Evolutionary conservation across 2,329 filamentous ascomycete genomes (phyloP).

Genomic region (Botrytis paeoniae): DNA sequence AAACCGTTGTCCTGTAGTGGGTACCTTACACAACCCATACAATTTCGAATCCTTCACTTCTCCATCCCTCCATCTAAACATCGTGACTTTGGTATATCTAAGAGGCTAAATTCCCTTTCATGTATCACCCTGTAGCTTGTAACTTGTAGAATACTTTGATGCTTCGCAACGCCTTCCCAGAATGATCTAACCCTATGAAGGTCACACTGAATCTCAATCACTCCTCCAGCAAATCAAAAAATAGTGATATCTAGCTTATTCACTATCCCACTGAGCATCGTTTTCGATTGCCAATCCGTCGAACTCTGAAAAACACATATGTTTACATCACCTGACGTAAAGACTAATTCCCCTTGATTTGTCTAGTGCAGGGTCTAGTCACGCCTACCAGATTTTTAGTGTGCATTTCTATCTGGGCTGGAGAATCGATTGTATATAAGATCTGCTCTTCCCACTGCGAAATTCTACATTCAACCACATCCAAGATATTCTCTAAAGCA

Average conservation of each 20-base stretch:
- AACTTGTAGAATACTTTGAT: not conserved
- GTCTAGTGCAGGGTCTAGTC: not conserved
- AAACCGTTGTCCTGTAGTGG: not conserved
- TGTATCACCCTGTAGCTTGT: not conserved
- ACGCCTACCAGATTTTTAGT: not conserved
- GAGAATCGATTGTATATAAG: too few relatives aligned
- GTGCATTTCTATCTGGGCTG: not conserved
- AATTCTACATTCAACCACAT: not conserved
- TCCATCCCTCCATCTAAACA: not conserved
- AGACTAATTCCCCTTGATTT: not conserved
- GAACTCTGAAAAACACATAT: not conserved
- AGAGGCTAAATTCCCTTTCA: not conserved
- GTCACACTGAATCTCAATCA: not conserved
- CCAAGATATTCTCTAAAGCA: not conserved
- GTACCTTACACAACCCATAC: not conserved
- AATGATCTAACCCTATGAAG: not conserved
- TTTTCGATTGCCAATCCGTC: too few relatives aligned
- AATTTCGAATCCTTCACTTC: not conserved
- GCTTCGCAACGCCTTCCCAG: not conserved
- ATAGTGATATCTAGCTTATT: fast-evolving
- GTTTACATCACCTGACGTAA: not conserved
- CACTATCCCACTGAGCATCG: not conserved
- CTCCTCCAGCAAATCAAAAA: not conserved
- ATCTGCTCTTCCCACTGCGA: too few relatives aligned
- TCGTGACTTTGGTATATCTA: fast-evolving